Evolutionary conservation across 2,329 filamentous ascomycete species (phyloP).

Genomic region (Phialemoniopsis sp.): DNA sequence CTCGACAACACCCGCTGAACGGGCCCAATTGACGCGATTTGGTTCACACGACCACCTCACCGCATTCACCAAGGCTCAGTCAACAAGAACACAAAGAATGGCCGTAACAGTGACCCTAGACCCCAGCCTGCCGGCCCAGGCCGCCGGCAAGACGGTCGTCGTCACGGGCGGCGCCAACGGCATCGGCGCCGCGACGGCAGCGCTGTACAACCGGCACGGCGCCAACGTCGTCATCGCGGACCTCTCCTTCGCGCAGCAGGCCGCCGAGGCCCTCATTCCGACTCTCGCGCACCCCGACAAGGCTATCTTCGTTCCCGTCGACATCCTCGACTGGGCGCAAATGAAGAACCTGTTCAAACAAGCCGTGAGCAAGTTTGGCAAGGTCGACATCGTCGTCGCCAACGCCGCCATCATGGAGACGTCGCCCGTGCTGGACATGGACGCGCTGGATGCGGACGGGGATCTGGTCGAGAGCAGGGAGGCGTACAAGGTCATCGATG

Average conservation of each 20-base stretch:
- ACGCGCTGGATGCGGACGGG: slow-evolving; percentile 14
- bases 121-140: slow-evolving; percentile 4
- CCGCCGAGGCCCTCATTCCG: slow-evolving; percentile 20
- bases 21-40: too few species aligned
- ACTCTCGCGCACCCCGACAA: slow-evolving; percentile 17
- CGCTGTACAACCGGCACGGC: slow-evolving; percentile 25
- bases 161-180: slow-evolving; percentile 34
- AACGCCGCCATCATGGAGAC: slow-evolving; percentile 35
- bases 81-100: too few species aligned
- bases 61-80: too few species aligned
- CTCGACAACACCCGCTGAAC: too few species aligned
- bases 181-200: slow-evolving; percentile 33
- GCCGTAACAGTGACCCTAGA: slow-evolving; percentile 1
- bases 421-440: slow-evolving; percentile 15
- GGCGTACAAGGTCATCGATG: slow-evolving; percentile 25
- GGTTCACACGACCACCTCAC: too few species aligned
- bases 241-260: slow-evolving; percentile 14
- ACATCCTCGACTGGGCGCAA: slow-evolving; percentile 29
- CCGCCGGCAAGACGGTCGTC: slow-evolving; percentile 25
- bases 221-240: slow-evolving; percentile 34
- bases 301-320: slow-evolving; percentile 27
- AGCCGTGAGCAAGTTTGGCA: slow-evolving; percentile 23
- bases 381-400: slow-evolving; percentile 32
- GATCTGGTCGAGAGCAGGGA: slow-evolving; percentile 15
- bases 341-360: slow-evolving; percentile 25